Percentiles rank a stretch among this genome's conserved stretches.
These are phyloP conservation scores for Paramecium caudatum DNA, from an alignment of 73 alveolate genomes.

Conservation along the genomic window DNA sequence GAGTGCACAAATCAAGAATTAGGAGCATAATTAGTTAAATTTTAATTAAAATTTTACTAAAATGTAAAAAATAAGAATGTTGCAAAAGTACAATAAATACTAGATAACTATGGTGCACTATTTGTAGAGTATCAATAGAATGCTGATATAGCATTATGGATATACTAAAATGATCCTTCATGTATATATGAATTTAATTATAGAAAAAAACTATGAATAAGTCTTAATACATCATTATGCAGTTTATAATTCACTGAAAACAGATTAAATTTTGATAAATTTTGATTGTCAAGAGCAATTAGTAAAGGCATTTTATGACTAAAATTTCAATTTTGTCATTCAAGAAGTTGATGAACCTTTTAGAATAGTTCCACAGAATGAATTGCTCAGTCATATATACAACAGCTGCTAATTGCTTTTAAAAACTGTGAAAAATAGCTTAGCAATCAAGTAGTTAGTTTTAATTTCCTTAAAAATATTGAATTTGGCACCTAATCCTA, in stretches of 20 bases:
- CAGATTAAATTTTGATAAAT: slow-evolving; percentile 7
- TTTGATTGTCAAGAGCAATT: slow-evolving; percentile 28
- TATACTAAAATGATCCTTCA: slow-evolving; percentile 14
- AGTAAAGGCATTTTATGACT: neutral
- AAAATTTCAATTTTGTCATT: neutral
- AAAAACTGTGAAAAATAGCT: neutral
- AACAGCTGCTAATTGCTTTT: slow-evolving; percentile 37
- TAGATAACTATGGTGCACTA: neutral
- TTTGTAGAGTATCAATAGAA: slow-evolving; percentile 35
- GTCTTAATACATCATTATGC: neutral
- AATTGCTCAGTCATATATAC: slow-evolving; percentile 20
- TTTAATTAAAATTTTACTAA: slow-evolving; percentile 9
- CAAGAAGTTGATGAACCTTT: neutral
- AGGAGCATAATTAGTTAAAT: slow-evolving; percentile 26
- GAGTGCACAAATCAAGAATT: neutral
- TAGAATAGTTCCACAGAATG: slow-evolving; percentile 7
- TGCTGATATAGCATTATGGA: slow-evolving; percentile 6
- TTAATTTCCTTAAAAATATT: slow-evolving; percentile 13
- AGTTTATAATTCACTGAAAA: slow-evolving; percentile 11
- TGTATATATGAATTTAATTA: neutral
- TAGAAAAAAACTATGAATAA: slow-evolving; percentile 12
- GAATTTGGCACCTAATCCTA: neutral
- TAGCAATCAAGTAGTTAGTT: neutral
- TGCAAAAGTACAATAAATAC: slow-evolving; percentile 3
- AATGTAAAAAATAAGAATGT: neutral